Evolutionary conservation across 1,284 basidiomycete genomes (phyloP).

Genomic region (Singerocomus inundabilis): DNA sequence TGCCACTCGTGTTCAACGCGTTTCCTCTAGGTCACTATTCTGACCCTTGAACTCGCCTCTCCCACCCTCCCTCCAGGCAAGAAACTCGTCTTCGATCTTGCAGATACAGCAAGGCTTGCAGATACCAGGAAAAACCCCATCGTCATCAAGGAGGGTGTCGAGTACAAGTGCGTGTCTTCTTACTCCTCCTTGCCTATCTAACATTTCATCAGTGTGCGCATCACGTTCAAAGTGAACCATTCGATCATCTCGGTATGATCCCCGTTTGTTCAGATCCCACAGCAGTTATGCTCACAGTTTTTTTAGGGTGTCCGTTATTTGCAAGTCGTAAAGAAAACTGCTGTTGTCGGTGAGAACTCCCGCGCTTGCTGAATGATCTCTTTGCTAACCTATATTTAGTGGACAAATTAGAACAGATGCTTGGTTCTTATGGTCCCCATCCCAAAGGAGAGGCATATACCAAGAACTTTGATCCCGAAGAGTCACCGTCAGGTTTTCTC

Average conservation of each 20-base stretch:
- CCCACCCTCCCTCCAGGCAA: constrained; percentile 63
- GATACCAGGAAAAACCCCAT: constrained; percentile 70
- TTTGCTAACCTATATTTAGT: constrained; percentile 44
- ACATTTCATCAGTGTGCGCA: constrained; percentile 55
- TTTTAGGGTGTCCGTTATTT: constrained; percentile 77
- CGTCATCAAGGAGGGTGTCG: constrained; percentile 80
- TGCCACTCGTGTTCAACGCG: constrained; percentile 11
- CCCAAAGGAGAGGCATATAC: constrained; percentile 57
- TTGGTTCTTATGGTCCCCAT: constrained; percentile 80
- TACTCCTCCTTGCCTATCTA: background rate
- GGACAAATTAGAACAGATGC: constrained; percentile 88
- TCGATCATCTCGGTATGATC: constrained; percentile 74
- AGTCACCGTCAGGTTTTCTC: constrained; percentile 79
- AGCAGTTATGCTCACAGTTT: constrained; percentile 9
- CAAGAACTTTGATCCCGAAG: constrained; percentile 75
- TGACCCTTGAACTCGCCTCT: constrained; percentile 70
- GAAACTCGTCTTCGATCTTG: constrained; percentile 57
- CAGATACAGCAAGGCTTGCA: constrained; percentile 44
- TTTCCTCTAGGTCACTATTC: constrained; percentile 55
- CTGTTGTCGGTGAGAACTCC: constrained; percentile 54
- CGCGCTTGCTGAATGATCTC: background rate
- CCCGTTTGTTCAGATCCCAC: background rate
- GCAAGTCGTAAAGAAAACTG: constrained; percentile 78
- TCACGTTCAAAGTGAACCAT: constrained; percentile 81
- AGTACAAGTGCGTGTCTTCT: constrained; percentile 61